Evolutionary conservation across 805 yeast genomes (phyloP), one percentile per base, ranked within the genome.

Genomic region (Maudiozyma saulgeensis): DNA sequence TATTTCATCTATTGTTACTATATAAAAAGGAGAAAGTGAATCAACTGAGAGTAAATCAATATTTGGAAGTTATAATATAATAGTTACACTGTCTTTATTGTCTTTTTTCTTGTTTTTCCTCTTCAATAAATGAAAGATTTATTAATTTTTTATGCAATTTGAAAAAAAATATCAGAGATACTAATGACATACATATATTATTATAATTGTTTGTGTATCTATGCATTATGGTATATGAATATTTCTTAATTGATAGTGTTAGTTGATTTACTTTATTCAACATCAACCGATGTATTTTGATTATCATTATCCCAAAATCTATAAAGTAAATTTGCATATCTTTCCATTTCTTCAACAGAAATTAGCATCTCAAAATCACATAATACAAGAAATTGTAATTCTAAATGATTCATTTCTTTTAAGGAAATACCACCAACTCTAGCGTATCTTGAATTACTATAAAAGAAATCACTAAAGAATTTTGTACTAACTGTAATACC

Each of bases 401-500:
- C 99, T 56, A 93, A 72, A 67, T 87, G 90, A 63, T 93, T 93
- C 63, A 93, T 75, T 65, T 93, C 99, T 49, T 87, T 96, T 50
- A 89, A 74, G 7, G 97, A 96, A 49, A 91, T 74, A 0, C 98
- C 98, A 6, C 98, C 98, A 42, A 91, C 93, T 65, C 90, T 87
- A 11, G 97, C 96, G 66, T 91, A 91, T 54, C 98, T 77, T 48
- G 93, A 81, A 65, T 91, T 91, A 63, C 91, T 91, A 74, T 91
- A 91, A 62, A 90, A 91, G 45, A 90, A 87, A 68, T 91, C 98
- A 59, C 91, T 82, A 66, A 90, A 90, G 66, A 91, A 91, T 70
- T 93, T 93, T 38, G 96, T 85, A 26, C 96, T 87, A 25, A 93
- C 97, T 0, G 99, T 91, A 52, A 93, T 84, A 4, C 97, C 98